Percentiles rank a stretch among this genome's conserved stretches.
phyloP scores from a whole-genome alignment of 2,329 filamentous ascomycete species.

The Aureobasidium uvarum region DNA sequence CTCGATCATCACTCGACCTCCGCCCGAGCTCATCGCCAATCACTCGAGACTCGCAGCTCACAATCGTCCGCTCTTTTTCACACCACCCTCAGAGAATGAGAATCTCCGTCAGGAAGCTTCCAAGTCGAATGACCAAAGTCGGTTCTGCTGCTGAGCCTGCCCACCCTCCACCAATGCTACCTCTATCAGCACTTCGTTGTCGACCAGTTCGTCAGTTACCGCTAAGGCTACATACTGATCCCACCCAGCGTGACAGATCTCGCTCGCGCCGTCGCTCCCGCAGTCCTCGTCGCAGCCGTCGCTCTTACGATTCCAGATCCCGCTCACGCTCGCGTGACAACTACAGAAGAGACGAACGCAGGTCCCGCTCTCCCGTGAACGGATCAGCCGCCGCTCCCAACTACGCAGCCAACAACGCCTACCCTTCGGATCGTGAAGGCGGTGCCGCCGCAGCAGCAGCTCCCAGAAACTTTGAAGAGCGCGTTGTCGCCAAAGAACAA shows the following conservation, averaged over 20 bases:
- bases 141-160: slow-evolving; percentile 17
- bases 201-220: slow-evolving; percentile 19
- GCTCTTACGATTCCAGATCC: slow-evolving; percentile 65
- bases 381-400: slow-evolving; percentile 64
- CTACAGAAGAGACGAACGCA: slow-evolving; percentile 48
- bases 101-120: background rate
- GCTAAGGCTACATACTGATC: slow-evolving; percentile 6
- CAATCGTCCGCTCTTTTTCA: background rate
- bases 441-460: slow-evolving; percentile 34
- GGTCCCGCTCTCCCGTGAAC: slow-evolving; percentile 83
- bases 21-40: slow-evolving; percentile 1
- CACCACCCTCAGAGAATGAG: slow-evolving; percentile 12
- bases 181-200: background rate
- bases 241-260: slow-evolving; percentile 73
- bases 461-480: slow-evolving; percentile 75
- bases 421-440: slow-evolving; percentile 23
- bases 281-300: slow-evolving; percentile 53
- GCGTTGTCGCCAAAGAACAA: slow-evolving; percentile 78
- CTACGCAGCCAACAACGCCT: slow-evolving; percentile 55
- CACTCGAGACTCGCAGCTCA: slow-evolving; percentile 1
- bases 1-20: background rate
- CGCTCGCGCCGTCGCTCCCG: slow-evolving; percentile 65
- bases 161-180: slow-evolving; percentile 17
- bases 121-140: slow-evolving; percentile 19
- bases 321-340: slow-evolving; percentile 74